Base-by-base conservation (phyloP, 169 alveolate genomes). In the Eimeria falciformis region DNA sequence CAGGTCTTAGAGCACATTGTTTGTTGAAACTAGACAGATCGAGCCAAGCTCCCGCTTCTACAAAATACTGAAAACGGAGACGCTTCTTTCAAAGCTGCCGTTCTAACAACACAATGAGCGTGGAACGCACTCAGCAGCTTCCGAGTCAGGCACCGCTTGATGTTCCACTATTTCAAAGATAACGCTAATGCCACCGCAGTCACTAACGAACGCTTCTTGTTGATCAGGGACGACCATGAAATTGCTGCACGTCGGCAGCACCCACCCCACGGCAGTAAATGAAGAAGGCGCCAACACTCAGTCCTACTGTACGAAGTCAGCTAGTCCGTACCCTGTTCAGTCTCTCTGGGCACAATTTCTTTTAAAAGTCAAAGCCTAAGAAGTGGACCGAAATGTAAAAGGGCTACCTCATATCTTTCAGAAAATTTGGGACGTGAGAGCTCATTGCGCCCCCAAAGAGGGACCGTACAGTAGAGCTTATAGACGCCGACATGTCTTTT, bases 401-500 rank as follows among this genome's bases (percentile, higher is more conserved):
- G 23, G 4, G 43, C 37, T 56, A 81, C 90, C 90, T 81, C 90
- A 81, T 53, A 58, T 81, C 90, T 14, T 56, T 75, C 77, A 81
- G 56, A 23, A 0, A 81, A 33, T 56, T 23, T 18, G 90, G 90
- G 4, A 81, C 17, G 46, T 81, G 45, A 40, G 77, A 81, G 45
- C 77, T 25, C 90, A 81, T 81, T 2, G 90, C 90, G n/a, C 90
- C 90, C 3, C 90, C 90, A 46, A 81, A 81, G 29, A 81, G 90
- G 90, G 73, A 27, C 90, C 90, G 55, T 18, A 53, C 33, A 11
- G 40, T 21, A 5, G 2, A 27, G 2, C 77, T 17, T 55, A 7
- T 75, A 55, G 90, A 43, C 45, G 25, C 77, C 29, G 90, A 29
- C 90, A 81, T 81, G n/a, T 37, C 33, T 21, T 37, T 5, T 37